Base-by-base conservation (phyloP, 2,329 filamentous ascomycete species). In the Fusarium sp. region DNA sequence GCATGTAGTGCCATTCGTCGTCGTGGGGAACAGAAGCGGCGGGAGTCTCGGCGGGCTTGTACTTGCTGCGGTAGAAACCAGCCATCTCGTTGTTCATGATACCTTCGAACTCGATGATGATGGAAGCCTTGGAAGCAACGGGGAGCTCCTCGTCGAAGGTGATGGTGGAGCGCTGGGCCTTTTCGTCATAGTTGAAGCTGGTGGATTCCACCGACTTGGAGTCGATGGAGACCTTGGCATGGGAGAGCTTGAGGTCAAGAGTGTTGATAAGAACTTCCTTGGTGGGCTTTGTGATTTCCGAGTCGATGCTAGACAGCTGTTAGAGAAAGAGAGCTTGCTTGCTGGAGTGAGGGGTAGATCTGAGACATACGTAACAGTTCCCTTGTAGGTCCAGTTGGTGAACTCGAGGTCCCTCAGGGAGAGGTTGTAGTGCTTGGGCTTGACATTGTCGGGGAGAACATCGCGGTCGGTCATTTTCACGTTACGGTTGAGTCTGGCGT, bases 1-100 rank as follows among this genome's bases (percentile, higher is more conserved):
- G 87, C 93, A 96, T 95, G 80, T 89, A 89, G 82, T 91, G 89
- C 80, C 87, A 90, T 78, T 91, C 87, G 56, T 88, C 87, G 73
- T 92, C 94, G 79, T 88, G 93, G 31, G 95, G 93, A 2, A 97
- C 95, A 14, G 94, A 95, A 47, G 91, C 86, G 57, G 93, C 89
- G 8, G 95, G 90, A 37, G 93, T 86, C 42, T 89, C 91, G 63
- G 89, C 85, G 20, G 95, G 94, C 87, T 94, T 97, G 85, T 99
- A 99, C 85, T 96, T 95, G 79, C 94, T 95, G 75, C 95, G 92
- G 84, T 96, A 98, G 87, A 98, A 98, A 45, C 95, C 95, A 68
- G 94, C 93, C 94, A 98, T 97, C 74, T 93, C 90, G 80, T 94
- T 94, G 87, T 97, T 98, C 83, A 97, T 93, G 68, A 89, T 92